These are phyloP conservation scores for Arthrobotrys musiformis DNA, from an alignment of 2,329 filamentous ascomycete genomes.

Conservation along the genomic window DNA sequence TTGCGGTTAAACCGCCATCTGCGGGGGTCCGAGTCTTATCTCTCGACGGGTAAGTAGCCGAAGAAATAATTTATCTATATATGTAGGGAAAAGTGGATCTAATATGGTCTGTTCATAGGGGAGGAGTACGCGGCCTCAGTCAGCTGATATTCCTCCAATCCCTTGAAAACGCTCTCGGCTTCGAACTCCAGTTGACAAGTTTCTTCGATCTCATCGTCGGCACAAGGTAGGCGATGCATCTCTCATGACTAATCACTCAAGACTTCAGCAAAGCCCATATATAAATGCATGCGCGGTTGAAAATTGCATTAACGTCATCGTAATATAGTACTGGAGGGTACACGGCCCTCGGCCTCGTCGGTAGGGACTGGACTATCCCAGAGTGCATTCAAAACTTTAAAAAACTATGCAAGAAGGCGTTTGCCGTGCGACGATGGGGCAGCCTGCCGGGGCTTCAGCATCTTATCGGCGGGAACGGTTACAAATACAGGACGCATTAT, in stretches of 20 bases:
- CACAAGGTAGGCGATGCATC: conserved; percentile 60
- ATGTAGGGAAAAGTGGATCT: too few relatives aligned
- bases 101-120: conserved; percentile 10
- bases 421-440: conserved; percentile 62
- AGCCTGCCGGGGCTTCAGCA: conserved; percentile 60
- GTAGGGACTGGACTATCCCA: conserved; percentile 62
- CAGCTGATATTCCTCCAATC: conserved; percentile 61
- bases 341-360: conserved; percentile 64
- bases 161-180: conserved; percentile 63
- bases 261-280: too few relatives aligned
- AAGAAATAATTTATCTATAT: conserved; percentile 16
- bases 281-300: background rate
- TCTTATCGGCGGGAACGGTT: conserved; percentile 53
- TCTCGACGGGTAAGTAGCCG: conserved; percentile 12
- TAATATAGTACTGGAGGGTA: conserved; percentile 64
- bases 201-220: conserved; percentile 68
- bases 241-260: too few relatives aligned
- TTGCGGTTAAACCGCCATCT: conserved; percentile 16
- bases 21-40: conserved; percentile 16
- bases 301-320: background rate
- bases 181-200: conserved; percentile 63
- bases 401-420: conserved; percentile 63
- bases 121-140: conserved; percentile 57
- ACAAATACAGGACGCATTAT: conserved; percentile 60
- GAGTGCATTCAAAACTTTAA: conserved; percentile 63